A percentile compares a stretch with the other conserved stretches of the same genome.
Evolutionary conservation across 2,329 filamentous ascomycete genomes (phyloP).

Genomic region (Peltaster fructicola): DNA sequence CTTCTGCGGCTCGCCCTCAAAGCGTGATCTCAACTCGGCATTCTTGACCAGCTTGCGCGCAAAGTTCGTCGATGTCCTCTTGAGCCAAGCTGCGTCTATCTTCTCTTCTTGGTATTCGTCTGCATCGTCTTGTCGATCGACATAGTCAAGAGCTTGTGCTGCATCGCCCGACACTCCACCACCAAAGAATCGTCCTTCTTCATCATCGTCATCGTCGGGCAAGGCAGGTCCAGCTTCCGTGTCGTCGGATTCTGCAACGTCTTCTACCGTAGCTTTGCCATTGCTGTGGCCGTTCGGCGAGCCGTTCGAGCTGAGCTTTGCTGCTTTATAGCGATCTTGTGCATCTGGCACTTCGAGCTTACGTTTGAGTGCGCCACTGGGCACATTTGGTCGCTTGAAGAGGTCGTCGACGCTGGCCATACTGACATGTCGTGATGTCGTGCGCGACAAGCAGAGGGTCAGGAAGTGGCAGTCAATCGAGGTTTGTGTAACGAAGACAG

Average conservation of each 20-base stretch:
- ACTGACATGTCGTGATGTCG: too few species aligned
- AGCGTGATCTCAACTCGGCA: constrained; percentile 70
- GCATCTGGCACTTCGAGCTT: constrained; percentile 39
- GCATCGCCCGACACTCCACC: constrained; percentile 72
- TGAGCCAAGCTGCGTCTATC: constrained; percentile 69
- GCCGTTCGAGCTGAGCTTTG: constrained; percentile 32
- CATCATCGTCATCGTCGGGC: constrained; percentile 47
- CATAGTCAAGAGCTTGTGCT: constrained; percentile 69
- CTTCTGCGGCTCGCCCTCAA: constrained; percentile 61
- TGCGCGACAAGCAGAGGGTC: too few species aligned
- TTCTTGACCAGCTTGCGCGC: constrained; percentile 87
- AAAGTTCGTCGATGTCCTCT: constrained; percentile 63
- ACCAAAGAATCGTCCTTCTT: constrained; percentile 90
- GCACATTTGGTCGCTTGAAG: constrained; percentile 38
- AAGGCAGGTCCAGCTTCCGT: constrained; percentile 19
- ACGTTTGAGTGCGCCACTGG: constrained; percentile 30
- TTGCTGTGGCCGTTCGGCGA: constrained; percentile 29
- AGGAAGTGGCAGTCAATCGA: too few species aligned
- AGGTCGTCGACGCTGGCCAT: constrained; percentile 47
- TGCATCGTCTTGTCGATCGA: constrained; percentile 48
- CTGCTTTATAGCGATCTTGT: constrained; percentile 42
- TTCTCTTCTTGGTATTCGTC: constrained; percentile 45
- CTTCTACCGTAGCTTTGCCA: constrained; percentile 28
- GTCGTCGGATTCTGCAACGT: constrained; percentile 35
- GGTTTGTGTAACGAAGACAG: too few species aligned